These are phyloP conservation scores for Nicotiana knightiana DNA, from an alignment of 257 asterid species.

Conservation along the genomic window DNA sequence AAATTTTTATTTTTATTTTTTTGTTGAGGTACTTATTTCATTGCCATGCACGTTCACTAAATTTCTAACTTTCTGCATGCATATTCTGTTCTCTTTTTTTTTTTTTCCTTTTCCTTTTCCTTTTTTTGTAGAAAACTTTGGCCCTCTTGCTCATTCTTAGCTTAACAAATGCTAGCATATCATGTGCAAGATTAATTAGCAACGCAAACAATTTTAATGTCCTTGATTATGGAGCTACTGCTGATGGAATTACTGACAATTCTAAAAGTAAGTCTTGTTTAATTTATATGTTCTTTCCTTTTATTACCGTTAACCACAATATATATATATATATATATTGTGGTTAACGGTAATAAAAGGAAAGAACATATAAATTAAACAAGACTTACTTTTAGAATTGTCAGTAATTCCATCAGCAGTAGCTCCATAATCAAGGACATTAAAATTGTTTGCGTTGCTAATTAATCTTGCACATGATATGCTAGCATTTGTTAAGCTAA, in stretches of 20 bases:
- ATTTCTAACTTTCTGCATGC: not conserved
- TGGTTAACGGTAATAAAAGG: not conserved
- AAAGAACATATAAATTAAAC: not conserved
- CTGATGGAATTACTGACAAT: conserved; percentile 34
- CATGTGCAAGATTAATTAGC: not conserved
- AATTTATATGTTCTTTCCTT: not conserved
- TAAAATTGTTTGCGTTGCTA: conserved; percentile 17
- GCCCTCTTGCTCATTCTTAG: conserved; percentile 22
- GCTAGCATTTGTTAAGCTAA: conserved; percentile 23
- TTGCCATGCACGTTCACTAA: no score
- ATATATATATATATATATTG: no score
- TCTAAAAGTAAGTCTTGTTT: conserved; percentile 34
- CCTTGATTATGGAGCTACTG: conserved; percentile 45
- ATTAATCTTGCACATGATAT: conserved; percentile 2
- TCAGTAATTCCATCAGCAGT: conserved; percentile 31
- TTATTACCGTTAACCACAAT: not conserved
- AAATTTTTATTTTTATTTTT: no score
- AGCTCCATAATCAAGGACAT: conserved; percentile 57
- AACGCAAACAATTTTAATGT: conserved; percentile 31
- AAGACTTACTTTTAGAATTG: conserved; percentile 40
- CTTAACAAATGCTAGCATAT: conserved; percentile 16
- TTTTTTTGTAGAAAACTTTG: conserved; percentile 26
- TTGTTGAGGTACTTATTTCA: not conserved
- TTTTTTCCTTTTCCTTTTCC: no score
- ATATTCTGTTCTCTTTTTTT: no score